Conservation (phyloP, 2,329 filamentous ascomycete genomes). For the Aureobasidium pullulans region DNA sequence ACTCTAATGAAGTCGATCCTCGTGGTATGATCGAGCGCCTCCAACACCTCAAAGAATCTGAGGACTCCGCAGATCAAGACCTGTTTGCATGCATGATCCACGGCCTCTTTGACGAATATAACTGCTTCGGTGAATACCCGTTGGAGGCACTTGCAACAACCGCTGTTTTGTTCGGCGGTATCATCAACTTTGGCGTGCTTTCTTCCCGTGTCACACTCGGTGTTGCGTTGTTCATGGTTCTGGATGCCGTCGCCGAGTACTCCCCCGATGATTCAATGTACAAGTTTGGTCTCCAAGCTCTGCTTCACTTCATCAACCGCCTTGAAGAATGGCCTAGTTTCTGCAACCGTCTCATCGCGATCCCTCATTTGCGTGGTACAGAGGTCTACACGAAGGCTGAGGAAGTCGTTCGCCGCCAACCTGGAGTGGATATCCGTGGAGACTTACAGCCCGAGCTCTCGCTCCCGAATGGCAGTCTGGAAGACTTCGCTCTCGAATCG, state of each 20-base stretch:
- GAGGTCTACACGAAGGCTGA: slow-evolving; percentile 71
- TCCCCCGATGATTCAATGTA: slow-evolving; percentile 84
- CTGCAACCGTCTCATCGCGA: slow-evolving; percentile 75
- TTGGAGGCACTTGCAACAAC: slow-evolving; percentile 94
- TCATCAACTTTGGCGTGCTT: slow-evolving; percentile 88
- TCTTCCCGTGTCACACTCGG: slow-evolving; percentile 76
- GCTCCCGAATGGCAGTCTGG: slow-evolving; percentile 62
- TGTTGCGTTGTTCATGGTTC: slow-evolving; percentile 91
- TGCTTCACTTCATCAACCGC: slow-evolving; percentile 77
- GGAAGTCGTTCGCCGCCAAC: slow-evolving; percentile 64
- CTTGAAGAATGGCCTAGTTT: slow-evolving; percentile 94
- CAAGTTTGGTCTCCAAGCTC: slow-evolving; percentile 91
- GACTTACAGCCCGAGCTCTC: slow-evolving; percentile 1
- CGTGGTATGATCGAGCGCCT: slow-evolving; percentile 78
- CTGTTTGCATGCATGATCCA: slow-evolving; percentile 98
- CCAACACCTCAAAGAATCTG: slow-evolving; percentile 79
- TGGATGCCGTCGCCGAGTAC: slow-evolving; percentile 90
- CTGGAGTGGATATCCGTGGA: slow-evolving; percentile 40
- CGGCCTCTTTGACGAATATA: slow-evolving; percentile 93
- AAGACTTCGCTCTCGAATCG: slow-evolving; percentile 56
- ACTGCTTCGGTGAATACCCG: slow-evolving; percentile 90
- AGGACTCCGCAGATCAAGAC: slow-evolving; percentile 78
- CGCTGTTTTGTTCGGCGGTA: slow-evolving; percentile 90
- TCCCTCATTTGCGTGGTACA: slow-evolving; percentile 73
- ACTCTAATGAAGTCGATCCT: slow-evolving; percentile 81